Base-by-base conservation (phyloP, 768 basidiomycete genomes). In the Mycena rosella region DNA sequence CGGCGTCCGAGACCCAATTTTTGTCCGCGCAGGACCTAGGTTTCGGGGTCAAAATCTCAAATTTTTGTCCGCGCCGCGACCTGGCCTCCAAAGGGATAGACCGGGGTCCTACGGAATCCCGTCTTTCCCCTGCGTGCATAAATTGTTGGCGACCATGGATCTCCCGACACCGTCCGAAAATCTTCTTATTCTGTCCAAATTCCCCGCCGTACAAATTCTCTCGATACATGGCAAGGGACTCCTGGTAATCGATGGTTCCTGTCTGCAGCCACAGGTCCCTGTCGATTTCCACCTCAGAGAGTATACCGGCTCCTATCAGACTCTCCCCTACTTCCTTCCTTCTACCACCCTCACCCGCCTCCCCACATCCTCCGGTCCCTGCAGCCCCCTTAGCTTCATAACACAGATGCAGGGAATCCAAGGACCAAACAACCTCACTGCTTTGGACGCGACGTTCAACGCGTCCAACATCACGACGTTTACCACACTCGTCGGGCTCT, bases 141-240 rank as follows among this genome's bases (percentile, higher is more conserved):
- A 27, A 30, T 53, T 62, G n/a, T 22, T 2, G 24, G 49, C 29
- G 27, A 14, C 13, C 26, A 18, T 62, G 36, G 8, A 53, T 15
- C 22, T 48, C 32, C 60, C 60, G n/a, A 42, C 60, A 20, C 29
- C 27, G 5, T 53, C 36, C 38, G 26, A 60, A 38, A 60, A 49
- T 32, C 20, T 36, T 1, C 4, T 20, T 49, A 49, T 49, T 24
- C 15, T 60, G 17, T 36, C 47, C 22, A 60, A 60, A 53, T 62
- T 62, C 40, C 60, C 60, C 38, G 60, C 36, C 29, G 60, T 62
- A 13, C 49, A 17, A 13, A 18, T 36, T 15, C 34, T 60, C 22
- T 26, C 22, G 5, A 17, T 60, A 11, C 0, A 3, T 13, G 44
- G 56, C 1, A 58, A 58, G 20, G 52, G n/a, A 2, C 6, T 27